phyloP scores from a whole-genome alignment of 371 early-diverging fungal genomes.

The Dichotomocladium elegans region DNA sequence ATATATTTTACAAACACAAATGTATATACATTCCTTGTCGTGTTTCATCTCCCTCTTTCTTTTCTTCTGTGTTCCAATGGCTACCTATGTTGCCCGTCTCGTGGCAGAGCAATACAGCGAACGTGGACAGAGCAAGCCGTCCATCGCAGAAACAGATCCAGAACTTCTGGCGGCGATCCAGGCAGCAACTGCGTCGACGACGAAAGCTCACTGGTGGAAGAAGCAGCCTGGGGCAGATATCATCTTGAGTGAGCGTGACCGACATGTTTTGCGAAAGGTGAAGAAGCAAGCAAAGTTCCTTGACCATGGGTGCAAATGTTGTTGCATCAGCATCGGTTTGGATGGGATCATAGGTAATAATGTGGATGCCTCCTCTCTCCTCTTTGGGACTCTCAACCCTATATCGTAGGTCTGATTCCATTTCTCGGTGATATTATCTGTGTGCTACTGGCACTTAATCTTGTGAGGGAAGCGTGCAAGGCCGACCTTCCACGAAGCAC shows the following conservation, averaged over 20 bases:
- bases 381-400: too few relatives aligned
- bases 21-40: neutral
- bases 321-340: slow-evolving; percentile 45
- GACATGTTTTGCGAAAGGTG: slow-evolving; percentile 26
- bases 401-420: slow-evolving; percentile 49
- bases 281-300: slow-evolving; percentile 34
- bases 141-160: slow-evolving; percentile 17
- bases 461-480: slow-evolving; percentile 31
- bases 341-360: slow-evolving; percentile 53
- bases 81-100: slow-evolving; percentile 6
- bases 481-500: slow-evolving; percentile 34
- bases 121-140: slow-evolving; percentile 9
- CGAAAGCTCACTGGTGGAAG: slow-evolving; percentile 32
- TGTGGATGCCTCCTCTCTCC: too few relatives aligned
- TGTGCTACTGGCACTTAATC: slow-evolving; percentile 29
- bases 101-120: slow-evolving; percentile 12
- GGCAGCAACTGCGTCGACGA: slow-evolving; percentile 8
- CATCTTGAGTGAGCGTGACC: slow-evolving; percentile 26
- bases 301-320: slow-evolving; percentile 37
- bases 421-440: slow-evolving; percentile 45
- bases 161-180: slow-evolving; percentile 16
- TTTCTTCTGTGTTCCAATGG: slow-evolving; percentile 4
- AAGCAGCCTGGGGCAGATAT: slow-evolving; percentile 21
- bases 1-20: too few relatives aligned
- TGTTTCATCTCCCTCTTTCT: neutral